Evolutionary conservation across 129 eudicot species (phyloP), one percentile per base, ranked within the genome.

Genomic region (Oenanthe sinensis): DNA sequence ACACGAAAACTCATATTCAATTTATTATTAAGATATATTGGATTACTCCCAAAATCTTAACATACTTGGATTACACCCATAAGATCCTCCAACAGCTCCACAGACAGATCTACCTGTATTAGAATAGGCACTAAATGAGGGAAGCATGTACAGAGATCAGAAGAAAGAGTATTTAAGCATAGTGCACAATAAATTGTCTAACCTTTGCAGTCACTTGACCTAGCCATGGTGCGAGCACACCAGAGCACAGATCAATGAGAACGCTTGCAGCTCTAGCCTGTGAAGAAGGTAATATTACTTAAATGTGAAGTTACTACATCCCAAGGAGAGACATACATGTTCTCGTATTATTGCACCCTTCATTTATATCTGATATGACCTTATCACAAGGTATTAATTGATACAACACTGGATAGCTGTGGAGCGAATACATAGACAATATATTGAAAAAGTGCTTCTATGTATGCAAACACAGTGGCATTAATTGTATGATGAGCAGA

Each of bases 11-110:
- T 44, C 28, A 43, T 43, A 9, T 19, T 43, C 16, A 46, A 4
- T 40, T 14, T 65, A 40, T 42, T 42, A 69, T 17, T 24, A 72
- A 43, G 26, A 24, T 43, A 72, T 37, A 69, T 30, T 42, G 11
- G 42, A 39, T 39, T 39, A 39, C 42, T 3, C 42, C 42, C 42
- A 72, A 44, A n/a, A 72, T 22, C 4, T 4, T 43, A 81, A 30
- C 62, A 10, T 79, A 94, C 98, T 90, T 91, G 97, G 75, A 94
- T 88, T 46, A 88, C 96, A 84, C 93, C 93, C 81, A 94, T 79
- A 83, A 94, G 97, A 82, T 94, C 98, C 84, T 89, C 97, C 36
- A 94, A 77, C 80, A 94, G 98, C 87, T 94, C 98, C 81, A 93
- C 69, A 77, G 97, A 85, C 69, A 93, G 84, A 85, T 93, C 97